Evolutionary conservation across 2,329 filamentous ascomycete species (phyloP).

Genomic region (Cadophora gregata): DNA sequence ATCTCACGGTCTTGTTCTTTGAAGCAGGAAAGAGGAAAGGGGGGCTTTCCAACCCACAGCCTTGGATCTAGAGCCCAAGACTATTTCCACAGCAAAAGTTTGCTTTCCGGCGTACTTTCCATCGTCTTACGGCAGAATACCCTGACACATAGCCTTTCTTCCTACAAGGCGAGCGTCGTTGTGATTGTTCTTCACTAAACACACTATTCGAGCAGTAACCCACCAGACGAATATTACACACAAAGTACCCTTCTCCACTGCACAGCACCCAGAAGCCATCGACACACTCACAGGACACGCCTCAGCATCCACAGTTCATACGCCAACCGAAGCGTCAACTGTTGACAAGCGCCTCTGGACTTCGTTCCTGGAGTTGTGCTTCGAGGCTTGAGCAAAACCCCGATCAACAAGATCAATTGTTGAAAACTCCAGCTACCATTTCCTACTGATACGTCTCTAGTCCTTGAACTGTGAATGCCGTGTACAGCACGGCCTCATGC

Average conservation of each 20-base stretch:
- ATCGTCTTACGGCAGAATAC: not conserved
- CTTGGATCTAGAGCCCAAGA: not conserved
- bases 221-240: not conserved
- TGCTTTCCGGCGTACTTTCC: not conserved
- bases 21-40: not conserved
- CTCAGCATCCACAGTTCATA: not conserved
- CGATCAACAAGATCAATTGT: not conserved
- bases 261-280: not conserved
- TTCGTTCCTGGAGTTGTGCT: not conserved
- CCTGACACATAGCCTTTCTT: not conserved
- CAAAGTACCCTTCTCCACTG: not conserved
- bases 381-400: not conserved
- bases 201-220: not conserved
- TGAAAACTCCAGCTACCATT: not conserved
- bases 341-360: conserved; percentile 6
- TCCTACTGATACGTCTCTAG: not conserved
- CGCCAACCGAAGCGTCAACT: conserved; percentile 1
- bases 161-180: not conserved
- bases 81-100: not conserved
- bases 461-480: not conserved
- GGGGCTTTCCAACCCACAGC: no score
- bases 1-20: not conserved
- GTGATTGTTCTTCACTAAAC: not conserved
- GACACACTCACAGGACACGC: not conserved
- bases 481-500: not conserved